Base-by-base conservation (phyloP, 768 basidiomycete species). In the Podaxis rugospora region DNA sequence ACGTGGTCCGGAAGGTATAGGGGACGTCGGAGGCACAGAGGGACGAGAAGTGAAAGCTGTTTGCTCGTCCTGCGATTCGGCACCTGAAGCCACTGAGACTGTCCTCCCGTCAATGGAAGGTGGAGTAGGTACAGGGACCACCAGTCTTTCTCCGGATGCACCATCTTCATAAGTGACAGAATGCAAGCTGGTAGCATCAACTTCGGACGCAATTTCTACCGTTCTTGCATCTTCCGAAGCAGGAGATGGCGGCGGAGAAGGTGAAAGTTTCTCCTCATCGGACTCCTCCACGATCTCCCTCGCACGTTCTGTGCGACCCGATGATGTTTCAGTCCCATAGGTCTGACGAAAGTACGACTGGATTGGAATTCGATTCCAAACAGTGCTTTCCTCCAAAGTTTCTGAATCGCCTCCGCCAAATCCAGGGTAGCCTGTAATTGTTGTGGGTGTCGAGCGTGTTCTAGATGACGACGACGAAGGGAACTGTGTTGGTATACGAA, bases 281-380 rank as follows among this genome's bases (percentile, higher is more conserved):
- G 57, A 47, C 27, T 67, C 69, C 23, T 71, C 64, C 16, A 65
- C 62, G 10, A 68, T 67, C 18, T 66, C 67, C 32, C 51, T 64
- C 28, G 59, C 62, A 37, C 60, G 62, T 35, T 70, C 69, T 47
- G 57, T 59, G 16, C 37, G 51, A 18, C n/a, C 27, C 25, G 57
- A 51, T 6, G 69, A 67, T 40, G 66, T 67, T 5, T 66, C 65
- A 11, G 68, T 71, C 50, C 56, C 66, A 51, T 66, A 64, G 42
- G 64, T 67, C 32, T 57, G 63, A 37, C 74, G 67, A 27, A 89
- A 76, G 70, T 89, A 89, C 27, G 82, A 80, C 5, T 83, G 81
- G 21, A 87, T 82, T 11, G 79, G 80, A 2, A 76, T 76, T 37
- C 85, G 82, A 14, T 78, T 77, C 89, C 89, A 90, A 32, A 87